A percentile compares a stretch with the other conserved stretches of the same genome.
Evolutionary conservation across 345 rosid species (phyloP).

Genomic region (Eucalyptus dawsonii): DNA sequence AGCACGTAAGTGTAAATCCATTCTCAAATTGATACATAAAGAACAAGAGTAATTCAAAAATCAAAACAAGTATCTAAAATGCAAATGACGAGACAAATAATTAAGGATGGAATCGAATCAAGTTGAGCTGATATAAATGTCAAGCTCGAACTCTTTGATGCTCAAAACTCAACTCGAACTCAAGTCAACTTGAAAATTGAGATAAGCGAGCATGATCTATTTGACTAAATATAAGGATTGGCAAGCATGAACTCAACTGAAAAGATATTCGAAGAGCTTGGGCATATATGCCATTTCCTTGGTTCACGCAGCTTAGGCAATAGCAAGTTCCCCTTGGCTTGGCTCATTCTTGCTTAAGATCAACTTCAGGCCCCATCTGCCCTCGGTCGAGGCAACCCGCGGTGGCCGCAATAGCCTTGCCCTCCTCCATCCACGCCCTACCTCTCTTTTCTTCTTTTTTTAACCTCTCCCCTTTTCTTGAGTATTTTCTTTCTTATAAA

Average conservation of each 20-base stretch:
- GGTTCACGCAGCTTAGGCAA: not conserved
- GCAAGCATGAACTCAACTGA: no score
- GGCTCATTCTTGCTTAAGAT: not conserved
- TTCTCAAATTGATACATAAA: not conserved
- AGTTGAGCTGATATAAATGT: not conserved
- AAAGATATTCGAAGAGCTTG: no score
- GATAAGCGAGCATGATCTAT: not conserved
- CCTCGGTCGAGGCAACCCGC: not conserved
- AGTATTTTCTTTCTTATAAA: not conserved
- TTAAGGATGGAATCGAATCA: not conserved
- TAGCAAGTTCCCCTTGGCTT: not conserved
- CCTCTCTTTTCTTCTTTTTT: not conserved
- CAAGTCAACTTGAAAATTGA: not conserved
- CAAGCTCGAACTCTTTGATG: not conserved
- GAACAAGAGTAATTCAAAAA: not conserved
- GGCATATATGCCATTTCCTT: not conserved
- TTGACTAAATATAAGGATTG: not conserved
- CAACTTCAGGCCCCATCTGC: not conserved
- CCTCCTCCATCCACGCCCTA: not conserved
- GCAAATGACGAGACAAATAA: not conserved
- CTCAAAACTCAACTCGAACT: not conserved
- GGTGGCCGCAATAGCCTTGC: not conserved
- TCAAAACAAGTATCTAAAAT: not conserved
- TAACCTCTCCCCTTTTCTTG: not conserved
- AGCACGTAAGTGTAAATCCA: not conserved